phyloP scores from a whole-genome alignment of 192 early-diverging fungal species.

The Coemansia sp. region DNA sequence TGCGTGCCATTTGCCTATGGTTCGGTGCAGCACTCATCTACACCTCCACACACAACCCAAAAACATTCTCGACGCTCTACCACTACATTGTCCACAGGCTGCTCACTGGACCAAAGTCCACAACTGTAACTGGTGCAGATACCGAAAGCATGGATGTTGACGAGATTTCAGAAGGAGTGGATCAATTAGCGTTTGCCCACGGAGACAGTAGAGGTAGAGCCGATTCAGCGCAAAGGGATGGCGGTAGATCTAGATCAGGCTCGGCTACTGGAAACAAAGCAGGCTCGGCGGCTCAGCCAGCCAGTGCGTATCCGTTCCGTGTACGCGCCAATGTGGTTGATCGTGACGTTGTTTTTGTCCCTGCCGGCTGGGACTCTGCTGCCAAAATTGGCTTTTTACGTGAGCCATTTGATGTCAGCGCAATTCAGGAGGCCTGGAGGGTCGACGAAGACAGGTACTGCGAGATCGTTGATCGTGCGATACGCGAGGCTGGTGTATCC shows the following conservation, averaged over 20 bases:
- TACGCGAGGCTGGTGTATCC: not conserved
- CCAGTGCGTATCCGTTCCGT: slow-evolving; percentile 59
- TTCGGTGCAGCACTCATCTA: slow-evolving; percentile 90
- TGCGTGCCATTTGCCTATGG: slow-evolving; percentile 88
- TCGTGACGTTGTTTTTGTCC: slow-evolving; percentile 84
- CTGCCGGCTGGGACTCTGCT: slow-evolving; percentile 92
- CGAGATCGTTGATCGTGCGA: slow-evolving; percentile 28
- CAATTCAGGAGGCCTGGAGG: slow-evolving; percentile 64
- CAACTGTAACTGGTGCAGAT: slow-evolving; percentile 14
- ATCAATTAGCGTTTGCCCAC: not conserved
- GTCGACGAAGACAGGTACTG: slow-evolving; percentile 55
- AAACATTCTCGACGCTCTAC: slow-evolving; percentile 74
- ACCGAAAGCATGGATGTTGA: slow-evolving; percentile 9
- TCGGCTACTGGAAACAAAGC: slow-evolving; percentile 5
- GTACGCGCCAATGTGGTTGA: slow-evolving; percentile 80
- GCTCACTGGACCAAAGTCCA: slow-evolving; percentile 27
- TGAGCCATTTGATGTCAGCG: slow-evolving; percentile 71
- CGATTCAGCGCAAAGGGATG: not conserved
- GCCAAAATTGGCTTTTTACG: slow-evolving; percentile 79
- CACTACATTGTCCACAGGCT: slow-evolving; percentile 80
- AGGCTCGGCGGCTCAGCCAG: not conserved
- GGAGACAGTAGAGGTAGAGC: not conserved
- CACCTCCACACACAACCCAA: slow-evolving; percentile 76
- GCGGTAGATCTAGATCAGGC: not conserved
- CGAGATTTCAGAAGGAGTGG: slow-evolving; percentile 8